phyloP scores from a whole-genome alignment of 352 stramenopile genomes.

The Thalassiosira oceanica region DNA sequence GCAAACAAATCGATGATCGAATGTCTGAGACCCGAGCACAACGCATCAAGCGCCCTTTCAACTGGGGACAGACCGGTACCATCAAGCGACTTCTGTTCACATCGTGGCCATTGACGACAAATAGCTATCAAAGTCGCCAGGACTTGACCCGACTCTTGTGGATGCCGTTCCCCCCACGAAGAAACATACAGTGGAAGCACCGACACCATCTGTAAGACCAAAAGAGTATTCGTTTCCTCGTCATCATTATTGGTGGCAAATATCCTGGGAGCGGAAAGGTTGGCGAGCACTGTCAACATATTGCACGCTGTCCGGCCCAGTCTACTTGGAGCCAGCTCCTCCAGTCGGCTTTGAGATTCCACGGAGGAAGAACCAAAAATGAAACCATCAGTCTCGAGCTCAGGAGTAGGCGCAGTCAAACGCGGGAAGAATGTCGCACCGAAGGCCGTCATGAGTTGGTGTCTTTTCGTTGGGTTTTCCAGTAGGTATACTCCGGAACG shows the following conservation, averaged over 20 bases:
- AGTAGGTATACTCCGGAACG: slow-evolving; percentile 26
- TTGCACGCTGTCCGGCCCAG: slow-evolving; percentile 33
- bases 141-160: slow-evolving; percentile 35
- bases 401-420: too few species aligned
- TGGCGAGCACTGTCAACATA: slow-evolving; percentile 41
- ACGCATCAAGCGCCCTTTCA: slow-evolving; percentile 17
- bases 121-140: slow-evolving; percentile 43
- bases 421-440: slow-evolving; percentile 43
- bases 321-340: slow-evolving; percentile 28
- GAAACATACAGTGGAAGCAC: slow-evolving; percentile 41
- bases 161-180: slow-evolving; percentile 35
- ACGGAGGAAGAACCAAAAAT: too few species aligned
- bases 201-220: slow-evolving; percentile 40
- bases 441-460: slow-evolving; percentile 45
- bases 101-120: slow-evolving; percentile 31
- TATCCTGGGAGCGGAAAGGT: slow-evolving; percentile 12
- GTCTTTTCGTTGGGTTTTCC: slow-evolving; percentile 19
- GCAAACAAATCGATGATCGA: slow-evolving; percentile 30
- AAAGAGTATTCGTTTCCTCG: slow-evolving; percentile 25
- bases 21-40: slow-evolving; percentile 33
- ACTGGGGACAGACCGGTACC: slow-evolving; percentile 4
- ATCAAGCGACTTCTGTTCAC: slow-evolving; percentile 1
- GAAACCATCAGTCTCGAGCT: too few species aligned
- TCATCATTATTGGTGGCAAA: slow-evolving; percentile 9
- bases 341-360: too few species aligned